Conservation (phyloP, 345 rosid genomes). For the Aquilaria malaccensis region DNA sequence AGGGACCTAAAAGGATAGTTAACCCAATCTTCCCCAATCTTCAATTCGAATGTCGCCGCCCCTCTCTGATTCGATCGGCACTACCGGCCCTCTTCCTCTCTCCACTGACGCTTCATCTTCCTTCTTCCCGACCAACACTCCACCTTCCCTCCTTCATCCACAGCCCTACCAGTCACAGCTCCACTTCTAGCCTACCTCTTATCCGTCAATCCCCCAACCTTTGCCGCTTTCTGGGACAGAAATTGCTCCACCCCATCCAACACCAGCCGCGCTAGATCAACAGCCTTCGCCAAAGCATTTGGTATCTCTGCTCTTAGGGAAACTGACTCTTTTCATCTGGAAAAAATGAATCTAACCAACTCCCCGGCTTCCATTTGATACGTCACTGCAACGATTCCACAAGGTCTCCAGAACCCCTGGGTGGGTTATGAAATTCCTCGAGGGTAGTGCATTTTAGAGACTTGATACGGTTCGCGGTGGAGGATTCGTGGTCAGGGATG, state of each 20-base stretch:
- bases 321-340: slow-evolving; percentile 43
- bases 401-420: slow-evolving; percentile 7
- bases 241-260: slow-evolving; percentile 51
- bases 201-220: slow-evolving; percentile 35
- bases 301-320: slow-evolving; percentile 37
- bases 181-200: slow-evolving; percentile 56
- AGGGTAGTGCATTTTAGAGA: slow-evolving; percentile 27
- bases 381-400: slow-evolving; percentile 24
- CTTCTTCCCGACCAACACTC: background rate
- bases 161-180: slow-evolving; percentile 21
- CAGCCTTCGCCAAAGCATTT: slow-evolving; percentile 31
- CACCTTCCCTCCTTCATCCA: no score
- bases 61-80: background rate
- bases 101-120: slow-evolving; percentile 23
- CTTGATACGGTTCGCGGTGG: slow-evolving; percentile 24
- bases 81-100: slow-evolving; percentile 12
- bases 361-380: slow-evolving; percentile 40
- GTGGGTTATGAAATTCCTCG: slow-evolving; percentile 20
- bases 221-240: slow-evolving; percentile 24
- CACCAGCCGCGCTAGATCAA: slow-evolving; percentile 41
- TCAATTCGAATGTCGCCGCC: no score
- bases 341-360: slow-evolving; percentile 26
- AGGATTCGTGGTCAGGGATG: slow-evolving; percentile 16
- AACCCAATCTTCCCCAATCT: no score
- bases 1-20: no score